A percentile compares a stretch with the other conserved stretches of the same genome.
Evolutionary conservation across 2,329 filamentous ascomycete species (phyloP).

Genomic region (Aureobasidium vineae): DNA sequence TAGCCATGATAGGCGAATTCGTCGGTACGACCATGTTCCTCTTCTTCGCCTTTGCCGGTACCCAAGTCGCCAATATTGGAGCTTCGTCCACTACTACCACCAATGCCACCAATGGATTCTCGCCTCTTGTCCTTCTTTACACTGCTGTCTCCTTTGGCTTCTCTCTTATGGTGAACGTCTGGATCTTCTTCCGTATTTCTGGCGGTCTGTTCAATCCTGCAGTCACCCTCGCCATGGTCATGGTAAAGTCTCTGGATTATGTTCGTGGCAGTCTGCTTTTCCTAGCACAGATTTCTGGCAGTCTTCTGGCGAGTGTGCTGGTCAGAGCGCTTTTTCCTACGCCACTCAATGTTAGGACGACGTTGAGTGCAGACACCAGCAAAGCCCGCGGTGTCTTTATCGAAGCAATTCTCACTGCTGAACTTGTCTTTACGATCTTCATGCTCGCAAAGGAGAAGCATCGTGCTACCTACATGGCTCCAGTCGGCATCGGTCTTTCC

Average conservation of each 20-base stretch:
- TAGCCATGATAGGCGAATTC: constrained; percentile 47
- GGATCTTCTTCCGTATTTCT: constrained; percentile 29
- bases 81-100: constrained; percentile 31
- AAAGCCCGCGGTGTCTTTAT: constrained; percentile 62
- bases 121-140: constrained; percentile 25
- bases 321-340: constrained; percentile 60
- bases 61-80: constrained; percentile 51
- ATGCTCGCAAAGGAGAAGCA: constrained; percentile 74
- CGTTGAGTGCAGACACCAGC: constrained; percentile 53
- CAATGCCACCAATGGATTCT: constrained; percentile 20
- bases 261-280: constrained; percentile 55
- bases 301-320: constrained; percentile 59
- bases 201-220: constrained; percentile 31
- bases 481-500: constrained; percentile 67
- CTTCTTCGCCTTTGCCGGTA: constrained; percentile 50
- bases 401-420: constrained; percentile 64
- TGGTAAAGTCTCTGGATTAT: constrained; percentile 57
- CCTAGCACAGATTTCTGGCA: constrained; percentile 57
- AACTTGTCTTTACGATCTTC: constrained; percentile 63
- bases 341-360: constrained; percentile 55
- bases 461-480: constrained; percentile 67
- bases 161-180: constrained; percentile 29
- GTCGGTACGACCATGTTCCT: constrained; percentile 54
- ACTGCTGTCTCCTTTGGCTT: constrained; percentile 28
- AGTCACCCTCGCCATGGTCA: constrained; percentile 58